Evolutionary conservation across 768 basidiomycete genomes (phyloP).

Genomic region (Fomitopsis serialis): DNA sequence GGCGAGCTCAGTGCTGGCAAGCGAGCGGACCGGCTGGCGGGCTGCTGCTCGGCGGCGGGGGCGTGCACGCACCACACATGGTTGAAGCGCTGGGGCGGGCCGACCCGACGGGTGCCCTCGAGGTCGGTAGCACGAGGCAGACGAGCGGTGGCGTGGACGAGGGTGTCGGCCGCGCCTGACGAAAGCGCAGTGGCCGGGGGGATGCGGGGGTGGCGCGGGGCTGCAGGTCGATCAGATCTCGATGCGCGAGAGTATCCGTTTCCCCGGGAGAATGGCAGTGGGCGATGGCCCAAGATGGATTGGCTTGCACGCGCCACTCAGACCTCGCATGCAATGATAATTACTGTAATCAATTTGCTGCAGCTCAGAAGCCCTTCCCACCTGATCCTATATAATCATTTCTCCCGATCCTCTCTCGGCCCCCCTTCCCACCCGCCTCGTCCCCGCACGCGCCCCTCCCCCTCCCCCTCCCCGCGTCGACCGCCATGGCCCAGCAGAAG

Average conservation of each 20-base stretch:
- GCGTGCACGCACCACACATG: no score
- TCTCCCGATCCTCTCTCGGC: conserved; percentile 1
- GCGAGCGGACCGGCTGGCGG: no score
- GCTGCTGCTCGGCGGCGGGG: no score
- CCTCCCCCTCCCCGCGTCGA: conserved; percentile 8
- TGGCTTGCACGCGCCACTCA: conserved; percentile 3
- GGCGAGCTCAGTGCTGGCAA: no score
- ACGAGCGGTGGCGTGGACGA: background rate
- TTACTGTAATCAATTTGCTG: conserved; percentile 1
- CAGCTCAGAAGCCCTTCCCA: background rate
- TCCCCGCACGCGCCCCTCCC: conserved; percentile 15
- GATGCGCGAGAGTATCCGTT: conserved; percentile 1
- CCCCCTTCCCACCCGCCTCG: conserved; percentile 13
- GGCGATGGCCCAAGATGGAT: background rate
- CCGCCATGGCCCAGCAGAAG: conserved; percentile 32
- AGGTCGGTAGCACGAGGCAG: background rate
- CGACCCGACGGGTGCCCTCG: background rate
- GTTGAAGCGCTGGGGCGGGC: background rate
- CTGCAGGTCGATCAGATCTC: background rate
- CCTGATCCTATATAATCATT: conserved; percentile 16
- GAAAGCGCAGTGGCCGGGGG: background rate
- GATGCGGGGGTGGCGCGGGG: background rate
- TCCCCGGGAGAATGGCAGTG: background rate
- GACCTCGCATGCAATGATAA: background rate
- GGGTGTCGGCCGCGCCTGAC: background rate